Evolutionary conservation across 2,329 filamentous ascomycete genomes (phyloP).

Genomic region (Coleophoma crateriformis): DNA sequence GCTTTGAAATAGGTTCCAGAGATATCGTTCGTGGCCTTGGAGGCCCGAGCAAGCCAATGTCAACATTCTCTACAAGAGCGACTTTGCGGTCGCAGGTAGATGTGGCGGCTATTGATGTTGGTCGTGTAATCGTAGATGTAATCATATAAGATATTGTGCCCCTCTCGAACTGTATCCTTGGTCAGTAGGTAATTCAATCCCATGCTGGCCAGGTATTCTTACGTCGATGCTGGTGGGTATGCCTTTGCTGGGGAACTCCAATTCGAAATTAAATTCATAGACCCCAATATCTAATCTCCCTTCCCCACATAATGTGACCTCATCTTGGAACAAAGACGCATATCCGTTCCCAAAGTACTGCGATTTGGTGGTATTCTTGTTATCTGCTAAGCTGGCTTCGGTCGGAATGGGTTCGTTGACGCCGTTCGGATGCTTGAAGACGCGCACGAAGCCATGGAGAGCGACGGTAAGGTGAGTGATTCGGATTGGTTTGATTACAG

Average conservation of each 20-base stretch:
- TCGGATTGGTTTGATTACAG: conserved; percentile 66
- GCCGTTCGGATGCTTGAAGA: conserved; percentile 63
- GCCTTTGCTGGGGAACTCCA: conserved; percentile 62
- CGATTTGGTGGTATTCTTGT: conserved; percentile 31
- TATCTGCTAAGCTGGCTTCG: conserved; percentile 26
- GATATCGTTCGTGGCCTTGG: conserved; percentile 81
- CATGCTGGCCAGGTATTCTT: conserved; percentile 28
- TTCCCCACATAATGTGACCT: conserved; percentile 73
- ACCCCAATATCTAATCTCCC: conserved; percentile 67
- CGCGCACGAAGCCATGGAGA: conserved; percentile 73
- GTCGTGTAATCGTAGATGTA: conserved; percentile 82
- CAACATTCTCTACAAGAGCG: conserved; percentile 73
- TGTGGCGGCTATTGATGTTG: conserved; percentile 78
- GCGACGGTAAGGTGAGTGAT: conserved; percentile 77
- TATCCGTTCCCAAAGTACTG: conserved; percentile 72
- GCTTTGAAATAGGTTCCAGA: conserved; percentile 77
- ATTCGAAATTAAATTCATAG: conserved; percentile 75
- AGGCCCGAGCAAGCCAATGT: conserved; percentile 68
- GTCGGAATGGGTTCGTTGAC: conserved; percentile 39
- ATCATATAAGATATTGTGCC: conserved; percentile 90
- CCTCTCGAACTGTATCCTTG: conserved; percentile 73
- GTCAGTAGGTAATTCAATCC: conserved; percentile 9
- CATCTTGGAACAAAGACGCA: conserved; percentile 77
- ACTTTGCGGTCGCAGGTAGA: conserved; percentile 77
- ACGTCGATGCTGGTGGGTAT: conserved; percentile 95